Conservation (phyloP, 192 early-diverging fungal species). For the Coemansia sp. region DNA sequence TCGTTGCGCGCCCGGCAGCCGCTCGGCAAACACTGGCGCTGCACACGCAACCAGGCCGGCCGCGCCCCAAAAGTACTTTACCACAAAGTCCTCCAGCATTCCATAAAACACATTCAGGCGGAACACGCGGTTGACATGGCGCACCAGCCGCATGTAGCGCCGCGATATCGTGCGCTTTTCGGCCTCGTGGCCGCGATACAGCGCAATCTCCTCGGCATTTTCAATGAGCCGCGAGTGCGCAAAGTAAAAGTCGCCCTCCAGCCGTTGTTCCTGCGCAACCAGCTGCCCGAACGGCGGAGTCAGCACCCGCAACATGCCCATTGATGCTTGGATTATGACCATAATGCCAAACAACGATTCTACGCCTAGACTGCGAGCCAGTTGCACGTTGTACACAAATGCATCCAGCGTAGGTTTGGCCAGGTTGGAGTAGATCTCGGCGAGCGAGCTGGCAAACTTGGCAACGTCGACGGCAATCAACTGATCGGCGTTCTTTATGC, state of each 20-base stretch:
- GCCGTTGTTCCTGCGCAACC: constrained; percentile 85
- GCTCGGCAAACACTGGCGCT: constrained; percentile 77
- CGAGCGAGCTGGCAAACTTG: constrained; percentile 85
- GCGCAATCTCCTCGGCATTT: constrained; percentile 94
- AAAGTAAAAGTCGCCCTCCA: constrained; percentile 94
- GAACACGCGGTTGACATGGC: constrained; percentile 85
- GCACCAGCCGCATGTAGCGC: constrained; percentile 75
- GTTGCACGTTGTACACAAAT: constrained; percentile 87
- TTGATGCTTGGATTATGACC: constrained; percentile 76
- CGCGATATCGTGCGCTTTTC: constrained; percentile 82
- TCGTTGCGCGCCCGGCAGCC: constrained; percentile 28
- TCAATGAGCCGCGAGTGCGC: constrained; percentile 92
- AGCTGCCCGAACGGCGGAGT: constrained; percentile 97
- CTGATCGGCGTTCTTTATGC: constrained; percentile 91
- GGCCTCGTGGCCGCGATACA: constrained; percentile 80
- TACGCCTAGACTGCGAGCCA: constrained; percentile 81
- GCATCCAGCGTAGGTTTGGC: constrained; percentile 95
- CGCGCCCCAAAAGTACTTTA: constrained; percentile 98
- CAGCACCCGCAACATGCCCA: constrained; percentile 72
- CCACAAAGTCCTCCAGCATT: constrained; percentile 97
- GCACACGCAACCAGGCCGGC: constrained; percentile 83
- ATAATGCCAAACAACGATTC: constrained; percentile 81
- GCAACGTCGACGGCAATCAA: constrained; percentile 83
- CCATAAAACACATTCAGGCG: constrained; percentile 83
- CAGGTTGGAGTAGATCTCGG: constrained; percentile 90